Conservation (phyloP, 2,329 filamentous ascomycete species). For the Pestalotiopsis sp. region DNA sequence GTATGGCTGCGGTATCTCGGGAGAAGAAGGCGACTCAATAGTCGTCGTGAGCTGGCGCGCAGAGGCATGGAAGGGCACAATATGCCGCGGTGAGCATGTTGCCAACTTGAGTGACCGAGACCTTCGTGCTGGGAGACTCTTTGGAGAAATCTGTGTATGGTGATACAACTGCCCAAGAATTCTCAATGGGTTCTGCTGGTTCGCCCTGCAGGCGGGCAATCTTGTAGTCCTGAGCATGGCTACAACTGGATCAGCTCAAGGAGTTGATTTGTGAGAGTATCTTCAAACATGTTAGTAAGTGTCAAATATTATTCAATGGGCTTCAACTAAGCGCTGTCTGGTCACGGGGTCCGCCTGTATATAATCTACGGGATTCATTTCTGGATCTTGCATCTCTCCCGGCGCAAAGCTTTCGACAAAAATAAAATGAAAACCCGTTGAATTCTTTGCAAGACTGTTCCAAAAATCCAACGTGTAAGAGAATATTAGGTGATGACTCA, state of each 20-base stretch:
- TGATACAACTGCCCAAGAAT: neutral
- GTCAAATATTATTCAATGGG: neutral
- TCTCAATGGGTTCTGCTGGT: neutral
- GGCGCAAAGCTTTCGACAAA: neutral
- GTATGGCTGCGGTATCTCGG: conserved; percentile 48
- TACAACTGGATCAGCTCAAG: neutral
- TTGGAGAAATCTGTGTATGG: neutral
- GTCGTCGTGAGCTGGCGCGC: conserved; percentile 14
- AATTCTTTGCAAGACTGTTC: neutral
- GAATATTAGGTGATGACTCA: neutral
- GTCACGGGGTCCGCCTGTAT: neutral
- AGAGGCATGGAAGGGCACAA: conserved; percentile 12
- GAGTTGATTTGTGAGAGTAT: neutral
- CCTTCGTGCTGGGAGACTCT: neutral
- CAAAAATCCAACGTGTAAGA: neutral
- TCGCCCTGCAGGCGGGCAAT: conserved; percentile 7
- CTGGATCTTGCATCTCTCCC: neutral
- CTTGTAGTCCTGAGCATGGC: neutral
- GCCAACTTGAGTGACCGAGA: neutral
- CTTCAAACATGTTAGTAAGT: neutral
- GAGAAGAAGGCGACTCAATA: conserved; percentile 24
- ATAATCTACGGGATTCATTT: neutral
- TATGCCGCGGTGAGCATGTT: conserved; percentile 10
- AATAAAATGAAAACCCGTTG: neutral
- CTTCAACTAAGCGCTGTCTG: neutral